Evolutionary conservation across 1,284 basidiomycete species (phyloP).

Genomic region (Irpex rosettiformis): DNA sequence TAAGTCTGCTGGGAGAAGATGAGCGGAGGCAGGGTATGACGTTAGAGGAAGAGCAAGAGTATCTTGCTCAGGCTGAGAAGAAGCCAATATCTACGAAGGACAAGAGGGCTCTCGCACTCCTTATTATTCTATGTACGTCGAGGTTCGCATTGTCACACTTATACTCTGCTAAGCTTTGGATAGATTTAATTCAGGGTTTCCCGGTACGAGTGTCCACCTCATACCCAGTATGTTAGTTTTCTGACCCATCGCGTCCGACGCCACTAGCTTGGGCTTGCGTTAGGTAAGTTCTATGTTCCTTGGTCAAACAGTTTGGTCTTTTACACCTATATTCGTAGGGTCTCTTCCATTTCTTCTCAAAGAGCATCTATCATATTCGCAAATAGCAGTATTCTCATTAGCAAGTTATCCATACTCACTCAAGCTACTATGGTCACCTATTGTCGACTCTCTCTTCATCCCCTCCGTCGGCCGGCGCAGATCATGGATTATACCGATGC

Average conservation of each 20-base stretch:
- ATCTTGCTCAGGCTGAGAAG: constrained; percentile 23
- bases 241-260: constrained; percentile 6
- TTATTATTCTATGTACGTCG: constrained; percentile 88
- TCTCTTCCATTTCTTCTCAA: constrained; percentile 96
- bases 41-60: constrained; percentile 25
- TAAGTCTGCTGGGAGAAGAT: constrained; percentile 59
- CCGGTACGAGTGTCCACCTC: constrained; percentile 60
- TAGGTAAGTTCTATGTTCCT: constrained; percentile 43
- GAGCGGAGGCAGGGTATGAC: constrained; percentile 44
- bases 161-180: constrained; percentile 7
- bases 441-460: constrained; percentile 92
- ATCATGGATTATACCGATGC: constrained; percentile 99
- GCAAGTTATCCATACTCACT: constrained; percentile 97
- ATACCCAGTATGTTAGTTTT: constrained; percentile 16
- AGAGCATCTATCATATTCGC: constrained; percentile 93
- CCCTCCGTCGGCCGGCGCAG: constrained; percentile 86
- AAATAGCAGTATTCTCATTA: constrained; percentile 93
- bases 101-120: constrained; percentile 80
- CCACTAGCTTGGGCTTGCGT: constrained; percentile 66
- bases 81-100: constrained; percentile 71
- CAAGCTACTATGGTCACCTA: constrained; percentile 97
- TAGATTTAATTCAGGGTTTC: constrained; percentile 92
- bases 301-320: neutral
- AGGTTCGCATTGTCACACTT: neutral
- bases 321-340: constrained; percentile 43